Conservation (phyloP, 805 yeast species). For the Myxozyma neglecta region DNA sequence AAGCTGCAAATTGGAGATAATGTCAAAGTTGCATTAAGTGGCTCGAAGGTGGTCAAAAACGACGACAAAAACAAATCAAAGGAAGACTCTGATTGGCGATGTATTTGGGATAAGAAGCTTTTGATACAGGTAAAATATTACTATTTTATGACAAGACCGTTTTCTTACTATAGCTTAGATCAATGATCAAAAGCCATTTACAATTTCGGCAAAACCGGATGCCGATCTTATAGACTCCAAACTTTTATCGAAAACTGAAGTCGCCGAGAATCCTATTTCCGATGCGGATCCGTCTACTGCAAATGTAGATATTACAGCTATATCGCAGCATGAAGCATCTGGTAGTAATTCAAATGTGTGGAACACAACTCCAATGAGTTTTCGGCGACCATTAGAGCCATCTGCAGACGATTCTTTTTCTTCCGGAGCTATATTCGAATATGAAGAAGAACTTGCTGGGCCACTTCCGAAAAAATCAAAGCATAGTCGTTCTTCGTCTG, state of each 20-base stretch:
- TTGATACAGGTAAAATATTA: slow-evolving; percentile 7
- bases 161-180: background rate
- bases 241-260: background rate
- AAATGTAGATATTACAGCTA: background rate
- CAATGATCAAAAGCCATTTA: background rate
- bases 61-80: background rate
- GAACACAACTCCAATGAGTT: slow-evolving; percentile 20
- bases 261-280: background rate
- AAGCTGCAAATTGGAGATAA: slow-evolving; percentile 12
- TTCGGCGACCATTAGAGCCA: slow-evolving; percentile 23
- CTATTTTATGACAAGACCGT: background rate
- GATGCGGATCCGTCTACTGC: background rate
- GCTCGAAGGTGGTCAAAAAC: background rate
- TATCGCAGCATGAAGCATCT: background rate
- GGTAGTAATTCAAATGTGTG: slow-evolving; percentile 6
- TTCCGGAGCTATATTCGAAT: slow-evolving; percentile 27
- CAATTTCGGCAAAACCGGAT: background rate
- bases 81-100: slow-evolving; percentile 25
- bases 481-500: slow-evolving; percentile 15
- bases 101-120: slow-evolving; percentile 9
- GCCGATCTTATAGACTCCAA: background rate
- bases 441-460: slow-evolving; percentile 28
- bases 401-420: slow-evolving; percentile 27
- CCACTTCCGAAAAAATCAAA: slow-evolving; percentile 26
- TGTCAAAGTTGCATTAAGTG: slow-evolving; percentile 13